phyloP scores from a whole-genome alignment of 768 basidiomycete species.

The Naganishia onofrii region DNA sequence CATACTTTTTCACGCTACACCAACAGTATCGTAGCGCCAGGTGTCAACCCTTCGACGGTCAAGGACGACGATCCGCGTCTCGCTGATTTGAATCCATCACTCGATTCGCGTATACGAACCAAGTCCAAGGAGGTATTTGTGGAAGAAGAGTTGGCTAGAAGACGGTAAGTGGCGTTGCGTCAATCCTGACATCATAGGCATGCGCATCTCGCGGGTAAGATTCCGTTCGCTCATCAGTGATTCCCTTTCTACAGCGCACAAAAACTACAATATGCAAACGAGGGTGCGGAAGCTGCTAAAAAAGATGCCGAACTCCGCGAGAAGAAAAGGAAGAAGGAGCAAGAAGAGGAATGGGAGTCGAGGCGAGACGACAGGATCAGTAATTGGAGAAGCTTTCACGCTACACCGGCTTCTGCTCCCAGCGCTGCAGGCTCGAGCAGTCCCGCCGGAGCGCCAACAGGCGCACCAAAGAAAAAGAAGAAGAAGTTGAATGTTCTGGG shows the following conservation, averaged over 20 bases:
- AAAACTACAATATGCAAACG: constrained; percentile 48
- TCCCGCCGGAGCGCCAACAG: background rate
- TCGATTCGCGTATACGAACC: constrained; percentile 44
- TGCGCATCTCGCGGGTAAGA: background rate
- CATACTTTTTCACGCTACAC: background rate
- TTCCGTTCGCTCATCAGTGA: background rate
- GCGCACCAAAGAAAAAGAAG: constrained; percentile 41
- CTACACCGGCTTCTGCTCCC: background rate
- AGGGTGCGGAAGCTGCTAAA: constrained; percentile 50
- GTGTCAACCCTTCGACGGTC: constrained; percentile 41
- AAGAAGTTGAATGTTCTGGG: constrained; percentile 50
- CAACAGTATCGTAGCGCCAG: constrained; percentile 29
- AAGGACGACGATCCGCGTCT: constrained; percentile 46
- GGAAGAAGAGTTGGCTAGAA: constrained; percentile 46
- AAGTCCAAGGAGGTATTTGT: constrained; percentile 49
- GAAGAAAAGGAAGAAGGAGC: constrained; percentile 48
- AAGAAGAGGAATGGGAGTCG: constrained; percentile 49
- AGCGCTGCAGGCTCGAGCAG: background rate
- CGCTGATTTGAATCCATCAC: constrained; percentile 39
- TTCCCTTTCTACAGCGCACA: constrained; percentile 35
- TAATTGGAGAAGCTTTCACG: constrained; percentile 44
- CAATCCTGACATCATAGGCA: no score
- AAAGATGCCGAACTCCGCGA: constrained; percentile 42
- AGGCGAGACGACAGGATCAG: constrained; percentile 48
- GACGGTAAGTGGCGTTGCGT: constrained; percentile 38